Percentiles rank a stretch among this genome's conserved stretches.
These are phyloP conservation scores for Yamadazyma trypodendri DNA, from an alignment of 1,139 yeast genomes.

Conservation along the genomic window DNA sequence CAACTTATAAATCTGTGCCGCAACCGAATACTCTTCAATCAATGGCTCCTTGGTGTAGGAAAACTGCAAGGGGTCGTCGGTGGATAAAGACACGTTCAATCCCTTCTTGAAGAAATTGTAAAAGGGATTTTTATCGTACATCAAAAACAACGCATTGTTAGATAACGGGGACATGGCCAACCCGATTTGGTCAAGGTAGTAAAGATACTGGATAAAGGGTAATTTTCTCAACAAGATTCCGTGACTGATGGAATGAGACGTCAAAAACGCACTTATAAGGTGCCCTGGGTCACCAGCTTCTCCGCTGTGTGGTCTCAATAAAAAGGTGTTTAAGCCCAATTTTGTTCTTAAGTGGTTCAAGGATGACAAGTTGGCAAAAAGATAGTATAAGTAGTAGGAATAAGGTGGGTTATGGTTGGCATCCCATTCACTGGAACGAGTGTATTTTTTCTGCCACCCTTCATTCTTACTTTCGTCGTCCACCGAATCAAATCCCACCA, in stretches of 20 bases:
- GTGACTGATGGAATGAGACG: slow-evolving; percentile 91
- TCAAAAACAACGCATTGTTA: slow-evolving; percentile 90
- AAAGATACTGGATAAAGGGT: slow-evolving; percentile 91
- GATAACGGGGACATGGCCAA: slow-evolving; percentile 99
- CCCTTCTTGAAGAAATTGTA: slow-evolving; percentile 88
- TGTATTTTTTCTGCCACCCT: slow-evolving; percentile 75
- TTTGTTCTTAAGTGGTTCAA: slow-evolving; percentile 78
- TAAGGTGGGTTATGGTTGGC: slow-evolving; percentile 88
- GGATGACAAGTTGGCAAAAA: slow-evolving; percentile 81
- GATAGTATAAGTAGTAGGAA: slow-evolving; percentile 86
- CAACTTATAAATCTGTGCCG: slow-evolving; percentile 93
- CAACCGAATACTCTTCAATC: slow-evolving; percentile 95
- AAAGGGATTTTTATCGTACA: slow-evolving; percentile 94
- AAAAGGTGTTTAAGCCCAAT: slow-evolving; percentile 82
- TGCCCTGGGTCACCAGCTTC: slow-evolving; percentile 99
- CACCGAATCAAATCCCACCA: slow-evolving; percentile 96
- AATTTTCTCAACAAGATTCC: slow-evolving; percentile 91
- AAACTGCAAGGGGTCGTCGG: slow-evolving; percentile 76
- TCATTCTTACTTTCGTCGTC: slow-evolving; percentile 97
- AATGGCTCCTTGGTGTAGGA: slow-evolving; percentile 97
- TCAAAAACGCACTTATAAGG: slow-evolving; percentile 82
- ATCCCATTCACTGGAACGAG: slow-evolving; percentile 82
- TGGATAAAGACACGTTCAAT: slow-evolving; percentile 83
- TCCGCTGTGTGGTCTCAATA: slow-evolving; percentile 95
- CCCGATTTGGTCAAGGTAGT: slow-evolving; percentile 91